These are phyloP conservation scores for Diaporthe vaccinii DNA, from an alignment of 2,329 filamentous ascomycete species.

Conservation along the genomic window DNA sequence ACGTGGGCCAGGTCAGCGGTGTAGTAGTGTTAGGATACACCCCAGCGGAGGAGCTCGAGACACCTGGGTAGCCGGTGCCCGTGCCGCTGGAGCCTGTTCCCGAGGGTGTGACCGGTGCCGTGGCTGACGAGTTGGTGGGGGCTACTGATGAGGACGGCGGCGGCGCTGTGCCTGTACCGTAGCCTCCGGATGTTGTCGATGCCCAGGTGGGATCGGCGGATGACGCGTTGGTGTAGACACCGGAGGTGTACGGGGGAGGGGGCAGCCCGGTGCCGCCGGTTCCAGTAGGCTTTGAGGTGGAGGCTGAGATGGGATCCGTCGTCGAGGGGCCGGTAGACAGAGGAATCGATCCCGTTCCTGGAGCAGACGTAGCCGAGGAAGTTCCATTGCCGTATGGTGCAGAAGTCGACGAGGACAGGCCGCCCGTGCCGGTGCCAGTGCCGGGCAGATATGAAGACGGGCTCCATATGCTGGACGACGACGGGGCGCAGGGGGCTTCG, in stretches of 20 bases:
- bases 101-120: not conserved
- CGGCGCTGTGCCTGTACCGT: constrained; percentile 12
- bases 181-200: not conserved
- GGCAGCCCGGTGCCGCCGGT: constrained; percentile 24
- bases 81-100: constrained; percentile 25
- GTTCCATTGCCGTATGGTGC: constrained; percentile 38
- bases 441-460: constrained; percentile 13
- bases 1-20: constrained; percentile 36
- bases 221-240: constrained; percentile 31
- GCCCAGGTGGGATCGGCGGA: constrained; percentile 11
- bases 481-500: constrained; percentile 14
- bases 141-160: constrained; percentile 8
- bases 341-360: constrained; percentile 30
- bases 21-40: constrained; percentile 34
- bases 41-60: constrained; percentile 3
- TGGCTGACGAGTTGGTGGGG: constrained; percentile 7
- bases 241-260: constrained; percentile 3
- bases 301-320: constrained; percentile 23
- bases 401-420: constrained; percentile 19
- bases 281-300: constrained; percentile 8
- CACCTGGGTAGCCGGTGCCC: constrained; percentile 16
- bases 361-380: constrained; percentile 13
- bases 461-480: not conserved
- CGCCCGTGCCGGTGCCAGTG: constrained; percentile 29
- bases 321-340: constrained; percentile 31